Percentiles rank a stretch among this genome's conserved stretches.
phyloP scores from a whole-genome alignment of 768 basidiomycete genomes.

The Xerocomellus amylosporus region DNA sequence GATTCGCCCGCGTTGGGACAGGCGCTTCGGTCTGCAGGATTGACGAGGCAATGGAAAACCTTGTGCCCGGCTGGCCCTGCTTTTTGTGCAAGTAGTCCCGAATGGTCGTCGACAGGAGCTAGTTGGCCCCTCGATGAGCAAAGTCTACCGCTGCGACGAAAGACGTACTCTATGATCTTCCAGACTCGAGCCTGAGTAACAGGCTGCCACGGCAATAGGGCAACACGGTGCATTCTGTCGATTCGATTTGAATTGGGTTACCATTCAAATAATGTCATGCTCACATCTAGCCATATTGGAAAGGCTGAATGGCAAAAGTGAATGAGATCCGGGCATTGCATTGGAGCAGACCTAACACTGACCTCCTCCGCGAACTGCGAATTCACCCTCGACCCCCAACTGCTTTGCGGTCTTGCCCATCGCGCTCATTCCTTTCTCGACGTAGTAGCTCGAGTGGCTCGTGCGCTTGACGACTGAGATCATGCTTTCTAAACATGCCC shows the following conservation, averaged over 20 bases:
- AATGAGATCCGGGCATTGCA: neutral
- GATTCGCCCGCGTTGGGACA: slow-evolving; percentile 28
- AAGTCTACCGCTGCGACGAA: neutral
- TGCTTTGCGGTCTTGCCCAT: slow-evolving; percentile 77
- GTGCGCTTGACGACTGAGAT: slow-evolving; percentile 74
- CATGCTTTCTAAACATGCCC: slow-evolving; percentile 78
- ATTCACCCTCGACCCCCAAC: slow-evolving; percentile 64
- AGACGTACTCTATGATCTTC: slow-evolving; percentile 73
- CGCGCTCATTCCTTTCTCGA: slow-evolving; percentile 83
- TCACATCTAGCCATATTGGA: slow-evolving; percentile 81
- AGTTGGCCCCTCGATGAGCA: slow-evolving; percentile 6
- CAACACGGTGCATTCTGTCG: slow-evolving; percentile 76
- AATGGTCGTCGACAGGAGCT: slow-evolving; percentile 65
- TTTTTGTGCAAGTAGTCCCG: slow-evolving; percentile 71
- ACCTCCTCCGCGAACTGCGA: slow-evolving; percentile 76
- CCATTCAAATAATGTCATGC: slow-evolving; percentile 4
- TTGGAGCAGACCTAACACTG: slow-evolving; percentile 26
- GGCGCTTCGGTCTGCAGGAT: slow-evolving; percentile 28
- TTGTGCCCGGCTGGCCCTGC: slow-evolving; percentile 18
- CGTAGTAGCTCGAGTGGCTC: slow-evolving; percentile 82
- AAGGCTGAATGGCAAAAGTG: slow-evolving; percentile 50
- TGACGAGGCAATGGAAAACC: slow-evolving; percentile 27
- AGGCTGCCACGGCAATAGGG: slow-evolving; percentile 74
- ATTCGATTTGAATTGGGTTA: slow-evolving; percentile 1
- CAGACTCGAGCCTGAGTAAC: slow-evolving; percentile 77